phyloP scores from a whole-genome alignment of 1,139 yeast species.

The Debaryomycetaceae sp. region DNA sequence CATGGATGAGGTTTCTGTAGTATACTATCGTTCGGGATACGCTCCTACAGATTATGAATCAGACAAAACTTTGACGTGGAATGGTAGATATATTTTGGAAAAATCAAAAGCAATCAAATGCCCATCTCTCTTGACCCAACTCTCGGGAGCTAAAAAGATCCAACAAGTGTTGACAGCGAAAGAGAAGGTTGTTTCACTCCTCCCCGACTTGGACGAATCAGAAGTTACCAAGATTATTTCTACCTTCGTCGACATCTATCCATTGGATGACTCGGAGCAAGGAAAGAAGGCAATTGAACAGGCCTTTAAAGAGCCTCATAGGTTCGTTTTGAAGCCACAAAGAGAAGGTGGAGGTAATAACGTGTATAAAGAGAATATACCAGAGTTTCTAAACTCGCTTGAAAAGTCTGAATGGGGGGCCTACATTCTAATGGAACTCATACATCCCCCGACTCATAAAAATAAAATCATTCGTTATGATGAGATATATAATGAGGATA shows the following conservation, averaged over 20 bases:
- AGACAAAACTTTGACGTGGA: slow-evolving; percentile 62
- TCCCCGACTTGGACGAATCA: slow-evolving; percentile 27
- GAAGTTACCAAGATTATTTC: slow-evolving; percentile 34
- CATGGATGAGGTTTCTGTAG: slow-evolving; percentile 76
- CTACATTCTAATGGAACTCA: slow-evolving; percentile 90
- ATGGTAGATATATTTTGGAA: slow-evolving; percentile 68
- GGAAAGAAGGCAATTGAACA: slow-evolving; percentile 65
- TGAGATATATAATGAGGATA: slow-evolving; percentile 58
- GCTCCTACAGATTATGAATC: slow-evolving; percentile 70
- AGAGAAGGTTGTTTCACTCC: slow-evolving; percentile 43
- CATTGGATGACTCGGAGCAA: slow-evolving; percentile 67
- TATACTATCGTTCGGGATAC: slow-evolving; percentile 88
- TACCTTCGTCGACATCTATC: slow-evolving; percentile 84
- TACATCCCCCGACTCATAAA: slow-evolving; percentile 64
- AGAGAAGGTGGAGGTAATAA: slow-evolving; percentile 97
- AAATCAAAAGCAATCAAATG: slow-evolving; percentile 80
- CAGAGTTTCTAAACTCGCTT: slow-evolving; percentile 57
- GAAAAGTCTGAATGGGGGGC: slow-evolving; percentile 83
- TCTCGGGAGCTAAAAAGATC: slow-evolving; percentile 88
- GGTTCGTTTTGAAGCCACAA: slow-evolving; percentile 89
- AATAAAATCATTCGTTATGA: slow-evolving; percentile 73
- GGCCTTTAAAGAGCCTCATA: slow-evolving; percentile 65
- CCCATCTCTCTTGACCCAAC: slow-evolving; percentile 83
- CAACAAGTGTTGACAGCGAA: slow-evolving; percentile 79
- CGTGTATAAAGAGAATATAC: slow-evolving; percentile 81